Evolutionary conservation across 1,139 yeast genomes (phyloP).

Genomic region (Arxiozyma heterogenica): DNA sequence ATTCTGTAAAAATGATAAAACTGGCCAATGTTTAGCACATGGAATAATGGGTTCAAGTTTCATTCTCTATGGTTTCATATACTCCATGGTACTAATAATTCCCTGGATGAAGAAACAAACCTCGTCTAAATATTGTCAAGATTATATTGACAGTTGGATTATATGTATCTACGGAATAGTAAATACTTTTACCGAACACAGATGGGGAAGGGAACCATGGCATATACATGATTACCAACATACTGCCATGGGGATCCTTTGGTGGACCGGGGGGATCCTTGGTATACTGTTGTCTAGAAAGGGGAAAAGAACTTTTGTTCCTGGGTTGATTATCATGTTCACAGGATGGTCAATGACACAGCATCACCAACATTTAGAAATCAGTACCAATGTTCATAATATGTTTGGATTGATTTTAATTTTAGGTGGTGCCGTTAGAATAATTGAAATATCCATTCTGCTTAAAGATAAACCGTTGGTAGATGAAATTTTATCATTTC

Average conservation of each 20-base stretch:
- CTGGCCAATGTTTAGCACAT: conserved; percentile 94
- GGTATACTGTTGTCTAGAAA: conserved; percentile 68
- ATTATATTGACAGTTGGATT: conserved; percentile 69
- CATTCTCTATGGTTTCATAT: conserved; percentile 64
- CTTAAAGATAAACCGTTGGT: conserved; percentile 44
- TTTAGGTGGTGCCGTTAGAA: conserved; percentile 65
- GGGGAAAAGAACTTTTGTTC: conserved; percentile 62
- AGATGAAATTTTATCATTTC: conserved; percentile 57
- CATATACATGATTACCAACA: conserved; percentile 87
- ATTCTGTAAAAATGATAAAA: conserved; percentile 62
- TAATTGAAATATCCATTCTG: conserved; percentile 68
- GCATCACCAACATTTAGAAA: conserved; percentile 63
- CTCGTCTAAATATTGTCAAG: conserved; percentile 53
- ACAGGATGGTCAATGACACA: conserved; percentile 95
- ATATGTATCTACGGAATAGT: conserved; percentile 88
- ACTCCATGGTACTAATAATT: conserved; percentile 54
- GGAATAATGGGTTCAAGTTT: conserved; percentile 94
- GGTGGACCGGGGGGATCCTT: conserved; percentile 91
- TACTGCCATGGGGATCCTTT: conserved; percentile 88
- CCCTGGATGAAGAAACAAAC: conserved; percentile 53
- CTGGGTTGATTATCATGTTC: conserved; percentile 68
- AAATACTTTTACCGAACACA: conserved; percentile 89
- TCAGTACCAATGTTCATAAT: conserved; percentile 79
- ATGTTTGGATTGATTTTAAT: conserved; percentile 77
- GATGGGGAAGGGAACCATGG: conserved; percentile 89